Conservation (phyloP, 1,139 yeast genomes). For the Diutina siamensis region DNA sequence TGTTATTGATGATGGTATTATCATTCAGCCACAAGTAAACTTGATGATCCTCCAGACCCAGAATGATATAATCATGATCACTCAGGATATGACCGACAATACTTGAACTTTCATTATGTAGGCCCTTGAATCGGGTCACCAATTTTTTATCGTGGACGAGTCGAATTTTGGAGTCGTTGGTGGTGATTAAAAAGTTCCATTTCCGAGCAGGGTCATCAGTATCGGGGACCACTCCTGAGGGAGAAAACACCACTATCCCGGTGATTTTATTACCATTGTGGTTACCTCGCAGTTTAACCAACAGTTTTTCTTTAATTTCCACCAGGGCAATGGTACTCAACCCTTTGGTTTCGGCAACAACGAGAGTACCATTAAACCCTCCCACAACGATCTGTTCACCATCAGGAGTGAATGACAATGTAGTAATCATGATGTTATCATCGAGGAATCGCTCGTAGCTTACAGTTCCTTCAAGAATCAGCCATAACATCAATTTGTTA, state of each 20-base stretch:
- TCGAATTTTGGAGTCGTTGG: slow-evolving; percentile 74
- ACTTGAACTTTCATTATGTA: slow-evolving; percentile 57
- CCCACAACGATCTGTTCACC: slow-evolving; percentile 64
- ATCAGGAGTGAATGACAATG: slow-evolving; percentile 59
- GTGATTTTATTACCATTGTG: slow-evolving; percentile 29
- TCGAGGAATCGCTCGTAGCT: slow-evolving; percentile 27
- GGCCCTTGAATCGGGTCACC: slow-evolving; percentile 64
- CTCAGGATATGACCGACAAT: slow-evolving; percentile 58
- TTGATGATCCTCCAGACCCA: slow-evolving; percentile 64
- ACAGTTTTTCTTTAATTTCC: slow-evolving; percentile 30
- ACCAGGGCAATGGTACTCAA: slow-evolving; percentile 43
- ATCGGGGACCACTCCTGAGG: slow-evolving; percentile 10
- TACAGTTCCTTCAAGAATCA: slow-evolving; percentile 49
- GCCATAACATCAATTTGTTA: slow-evolving; percentile 71
- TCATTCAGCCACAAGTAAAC: slow-evolving; percentile 59
- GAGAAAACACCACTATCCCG: slow-evolving; percentile 23
- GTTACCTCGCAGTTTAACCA: slow-evolving; percentile 18
- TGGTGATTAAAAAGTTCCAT: slow-evolving; percentile 43
- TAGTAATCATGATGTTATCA: slow-evolving; percentile 56
- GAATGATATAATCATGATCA: slow-evolving; percentile 37
- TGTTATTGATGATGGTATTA: slow-evolving; percentile 29
- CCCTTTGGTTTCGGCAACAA: slow-evolving; percentile 55
- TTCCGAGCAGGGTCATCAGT: slow-evolving; percentile 8
- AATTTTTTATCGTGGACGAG: slow-evolving; percentile 49
- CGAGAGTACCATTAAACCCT: slow-evolving; percentile 66